Conservation (phyloP, 805 yeast genomes). For the Candida chilensis region DNA sequence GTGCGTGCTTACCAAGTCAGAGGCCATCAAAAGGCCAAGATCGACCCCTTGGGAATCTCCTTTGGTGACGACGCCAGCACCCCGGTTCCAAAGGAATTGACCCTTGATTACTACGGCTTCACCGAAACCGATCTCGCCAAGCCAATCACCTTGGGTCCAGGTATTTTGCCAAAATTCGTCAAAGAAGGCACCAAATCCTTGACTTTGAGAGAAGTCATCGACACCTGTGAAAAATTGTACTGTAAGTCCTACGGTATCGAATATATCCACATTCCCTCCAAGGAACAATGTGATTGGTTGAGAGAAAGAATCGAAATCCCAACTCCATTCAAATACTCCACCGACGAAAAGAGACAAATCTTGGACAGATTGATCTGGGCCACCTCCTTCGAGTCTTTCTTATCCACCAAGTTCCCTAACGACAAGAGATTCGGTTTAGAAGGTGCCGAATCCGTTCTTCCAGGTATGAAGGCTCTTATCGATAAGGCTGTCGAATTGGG, state of each 20-base stretch:
- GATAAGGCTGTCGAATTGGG: constrained; percentile 91
- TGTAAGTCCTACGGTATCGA: constrained; percentile 89
- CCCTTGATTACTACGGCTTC: constrained; percentile 88
- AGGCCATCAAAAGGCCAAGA: constrained; percentile 92
- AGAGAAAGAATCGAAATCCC: constrained; percentile 95
- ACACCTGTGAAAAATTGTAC: constrained; percentile 73
- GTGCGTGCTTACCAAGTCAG: constrained; percentile 98
- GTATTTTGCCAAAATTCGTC: constrained; percentile 90
- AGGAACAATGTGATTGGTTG: constrained; percentile 96
- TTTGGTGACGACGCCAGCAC: constrained; percentile 57
- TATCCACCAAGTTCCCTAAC: constrained; percentile 93
- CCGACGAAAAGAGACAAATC: constrained; percentile 92
- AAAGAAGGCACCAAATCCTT: constrained; percentile 51
- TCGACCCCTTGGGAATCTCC: constrained; percentile 91
- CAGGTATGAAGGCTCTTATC: constrained; percentile 93
- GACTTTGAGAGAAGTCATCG: constrained; percentile 72
- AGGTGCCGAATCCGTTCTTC: constrained; percentile 95
- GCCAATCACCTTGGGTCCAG: constrained; percentile 91
- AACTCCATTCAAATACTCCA: constrained; percentile 67
- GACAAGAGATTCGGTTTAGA: constrained; percentile 98
- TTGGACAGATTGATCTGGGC: constrained; percentile 97
- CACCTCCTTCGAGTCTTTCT: constrained; percentile 84
- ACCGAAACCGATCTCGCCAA: constrained; percentile 76
- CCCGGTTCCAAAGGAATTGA: constrained; percentile 73
- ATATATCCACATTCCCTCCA: constrained; percentile 93